Evolutionary conservation across 345 rosid species (phyloP).

Genomic region (Eucalyptus lansdowneana): DNA sequence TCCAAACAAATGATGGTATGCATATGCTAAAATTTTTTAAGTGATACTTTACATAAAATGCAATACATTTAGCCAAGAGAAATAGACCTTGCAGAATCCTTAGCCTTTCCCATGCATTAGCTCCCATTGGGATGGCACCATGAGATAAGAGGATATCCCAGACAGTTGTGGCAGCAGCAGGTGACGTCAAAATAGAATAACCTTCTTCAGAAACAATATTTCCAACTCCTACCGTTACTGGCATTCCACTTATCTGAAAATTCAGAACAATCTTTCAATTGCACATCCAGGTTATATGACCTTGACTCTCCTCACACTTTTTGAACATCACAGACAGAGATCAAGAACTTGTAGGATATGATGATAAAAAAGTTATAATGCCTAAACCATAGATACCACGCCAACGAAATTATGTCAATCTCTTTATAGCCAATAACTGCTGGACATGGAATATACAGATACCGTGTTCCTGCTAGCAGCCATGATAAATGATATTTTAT

Average conservation of each 20-base stretch:
- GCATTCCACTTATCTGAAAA: slow-evolving; percentile 66
- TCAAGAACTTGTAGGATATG: not conserved
- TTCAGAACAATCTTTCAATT: not conserved
- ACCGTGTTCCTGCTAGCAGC: not conserved
- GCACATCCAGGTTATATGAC: not conserved
- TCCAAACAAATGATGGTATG: not conserved
- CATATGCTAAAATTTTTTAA: not conserved
- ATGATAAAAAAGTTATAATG: not conserved
- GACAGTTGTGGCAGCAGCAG: slow-evolving; percentile 55
- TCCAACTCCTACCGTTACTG: slow-evolving; percentile 75
- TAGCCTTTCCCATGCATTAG: slow-evolving; percentile 84
- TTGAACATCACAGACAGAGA: not conserved
- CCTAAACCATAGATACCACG: not conserved
- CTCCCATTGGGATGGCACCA: slow-evolving; percentile 86
- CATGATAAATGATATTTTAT: not conserved
- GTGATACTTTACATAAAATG: not conserved
- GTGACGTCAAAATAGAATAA: slow-evolving; percentile 63
- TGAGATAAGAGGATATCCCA: slow-evolving; percentile 68
- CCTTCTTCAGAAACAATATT: slow-evolving; percentile 62
- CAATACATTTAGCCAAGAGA: not conserved
- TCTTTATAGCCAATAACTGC: not conserved
- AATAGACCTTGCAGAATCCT: slow-evolving; percentile 52
- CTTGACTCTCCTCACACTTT: not conserved
- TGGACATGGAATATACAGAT: not conserved
- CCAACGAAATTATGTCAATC: not conserved